phyloP scores from a whole-genome alignment of 2,329 filamentous ascomycete genomes.

The Penicillium sp. region DNA sequence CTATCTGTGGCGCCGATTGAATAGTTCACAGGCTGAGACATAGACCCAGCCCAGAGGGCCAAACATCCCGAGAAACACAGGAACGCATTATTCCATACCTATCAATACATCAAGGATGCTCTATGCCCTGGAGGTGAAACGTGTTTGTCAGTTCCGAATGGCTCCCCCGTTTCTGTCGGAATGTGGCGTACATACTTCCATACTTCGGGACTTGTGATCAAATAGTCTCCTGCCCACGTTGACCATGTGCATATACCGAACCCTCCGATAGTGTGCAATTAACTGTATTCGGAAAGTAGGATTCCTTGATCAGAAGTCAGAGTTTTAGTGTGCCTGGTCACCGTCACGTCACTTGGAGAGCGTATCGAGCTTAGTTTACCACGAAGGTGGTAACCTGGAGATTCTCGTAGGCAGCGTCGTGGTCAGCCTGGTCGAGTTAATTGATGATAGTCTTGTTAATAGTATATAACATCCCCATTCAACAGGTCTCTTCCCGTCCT shows the following conservation, averaged over 20 bases:
- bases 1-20: slow-evolving; percentile 3
- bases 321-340: neutral
- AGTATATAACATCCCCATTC: neutral
- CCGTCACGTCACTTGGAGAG: neutral
- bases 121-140: neutral
- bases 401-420: neutral
- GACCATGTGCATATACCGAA: slow-evolving; percentile 3
- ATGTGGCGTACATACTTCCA: slow-evolving; percentile 1
- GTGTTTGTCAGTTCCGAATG: neutral
- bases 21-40: neutral
- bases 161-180: neutral
- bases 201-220: neutral
- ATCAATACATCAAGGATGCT: neutral
- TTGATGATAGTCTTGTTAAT: neutral
- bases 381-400: too few relatives aligned
- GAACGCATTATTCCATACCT: neutral
- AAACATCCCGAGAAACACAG: neutral
- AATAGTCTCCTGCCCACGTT: slow-evolving; percentile 4
- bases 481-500: neutral
- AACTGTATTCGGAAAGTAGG: neutral
- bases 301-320: neutral
- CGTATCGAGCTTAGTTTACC: too few relatives aligned
- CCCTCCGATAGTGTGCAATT: neutral
- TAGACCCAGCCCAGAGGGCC: neutral
- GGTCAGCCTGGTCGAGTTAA: neutral